Base-by-base conservation (phyloP, 192 early-diverging fungal species). In the Coemansia sp. region DNA sequence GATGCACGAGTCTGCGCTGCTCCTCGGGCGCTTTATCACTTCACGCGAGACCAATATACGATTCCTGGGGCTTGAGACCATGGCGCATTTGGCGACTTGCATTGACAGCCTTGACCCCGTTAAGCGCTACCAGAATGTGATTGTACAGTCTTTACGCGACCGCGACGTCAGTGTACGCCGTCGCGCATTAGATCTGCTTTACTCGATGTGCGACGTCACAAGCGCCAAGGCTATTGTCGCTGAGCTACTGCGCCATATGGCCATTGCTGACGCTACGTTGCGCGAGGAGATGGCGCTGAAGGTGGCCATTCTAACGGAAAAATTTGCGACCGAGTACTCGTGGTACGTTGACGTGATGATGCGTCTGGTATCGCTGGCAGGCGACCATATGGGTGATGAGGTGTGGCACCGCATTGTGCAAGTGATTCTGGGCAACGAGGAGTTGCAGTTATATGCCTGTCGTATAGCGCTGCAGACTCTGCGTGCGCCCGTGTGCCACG, bases 261-360 rank as follows among this genome's bases (percentile, higher is more conserved):
- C 88, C 23, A 84, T 92, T 34, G 90, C 96, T 0, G 98, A 99
- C 59, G 89, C 88, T 62, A 88, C 89, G 14, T 85, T 98, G 68
- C 87, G 93, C 21, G 95, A 98, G 82, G 96, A 98, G 74, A 93
- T 99, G 90, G 98, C 96, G 5, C 85, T 99, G 30, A 98, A 98
- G 72, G 95, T 98, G 67, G 98, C 98, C 47, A 99, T 99, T 68
- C 82, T 99, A 70, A 91, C 96, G 0, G 98, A 99, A 71, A 98
- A 96, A 78, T 98, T 90, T 68, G 93, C 96, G 4, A 93, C 94
- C 6, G 96, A 96, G 70, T 95, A 95, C 69, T 90, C 92, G 53
- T 99, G 98, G 98, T 99, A 98, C 75, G 92, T 99, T 0, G 95
- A 99, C 65, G 93, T 98, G 31, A 97, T 98, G 67, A 84, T 98